These are phyloP conservation scores for Plasmodium vinckei DNA, from an alignment of 169 alveolate species.

Conservation along the genomic window DNA sequence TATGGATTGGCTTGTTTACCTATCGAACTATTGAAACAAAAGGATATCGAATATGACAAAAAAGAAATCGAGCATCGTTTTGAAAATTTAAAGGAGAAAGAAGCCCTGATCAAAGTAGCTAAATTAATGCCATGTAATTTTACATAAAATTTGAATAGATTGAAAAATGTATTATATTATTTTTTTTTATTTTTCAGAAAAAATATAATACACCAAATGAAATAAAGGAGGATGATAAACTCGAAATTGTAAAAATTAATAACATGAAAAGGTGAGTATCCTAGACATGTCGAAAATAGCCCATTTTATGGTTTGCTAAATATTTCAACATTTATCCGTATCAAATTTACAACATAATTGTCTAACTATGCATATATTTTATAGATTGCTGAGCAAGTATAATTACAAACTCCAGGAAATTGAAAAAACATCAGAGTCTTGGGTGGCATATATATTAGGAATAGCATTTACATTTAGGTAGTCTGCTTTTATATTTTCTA, in stretches of 20 bases:
- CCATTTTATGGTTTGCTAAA: too few species aligned
- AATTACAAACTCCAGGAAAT: constrained; percentile 78
- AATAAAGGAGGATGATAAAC: constrained; percentile 21
- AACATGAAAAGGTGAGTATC: constrained; percentile 41
- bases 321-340: too few species aligned
- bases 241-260: constrained; percentile 47
- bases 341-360: neutral
- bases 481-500: neutral
- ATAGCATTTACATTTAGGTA: constrained; percentile 44
- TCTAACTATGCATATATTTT: neutral
- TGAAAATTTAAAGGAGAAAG: constrained; percentile 55
- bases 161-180: too few species aligned
- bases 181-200: constrained; percentile 6
- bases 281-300: neutral
- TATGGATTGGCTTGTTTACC: constrained; percentile 73
- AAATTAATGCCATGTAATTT: neutral
- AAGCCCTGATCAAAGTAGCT: constrained; percentile 53
- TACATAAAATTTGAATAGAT: too few species aligned
- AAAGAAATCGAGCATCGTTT: constrained; percentile 58
- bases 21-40: constrained; percentile 44
- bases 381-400: constrained; percentile 76
- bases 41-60: constrained; percentile 32
- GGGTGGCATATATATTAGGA: constrained; percentile 77
- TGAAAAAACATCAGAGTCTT: constrained; percentile 60
- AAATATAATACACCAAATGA: constrained; percentile 32